These are phyloP conservation scores for Coemansia umbellata DNA, from an alignment of 192 early-diverging fungal species.

Conservation along the genomic window DNA sequence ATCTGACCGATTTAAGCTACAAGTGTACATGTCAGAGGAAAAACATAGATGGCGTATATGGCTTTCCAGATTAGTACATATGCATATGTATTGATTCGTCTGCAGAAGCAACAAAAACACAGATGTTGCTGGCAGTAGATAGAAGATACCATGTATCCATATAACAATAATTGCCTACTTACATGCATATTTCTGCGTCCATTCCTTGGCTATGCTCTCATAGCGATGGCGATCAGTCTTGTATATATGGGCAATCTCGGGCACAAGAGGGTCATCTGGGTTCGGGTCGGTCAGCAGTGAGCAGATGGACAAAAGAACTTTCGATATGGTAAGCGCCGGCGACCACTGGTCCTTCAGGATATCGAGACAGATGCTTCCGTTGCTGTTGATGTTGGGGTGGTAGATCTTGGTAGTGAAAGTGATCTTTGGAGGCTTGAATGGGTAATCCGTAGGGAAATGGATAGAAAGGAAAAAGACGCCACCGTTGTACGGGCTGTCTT, in stretches of 20 bases:
- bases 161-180: no score
- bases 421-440: slow-evolving; percentile 98
- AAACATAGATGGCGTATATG: no score
- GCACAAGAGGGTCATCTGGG: slow-evolving; percentile 96
- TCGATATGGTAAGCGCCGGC: slow-evolving; percentile 96
- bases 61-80: no score
- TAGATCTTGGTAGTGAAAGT: slow-evolving; percentile 96
- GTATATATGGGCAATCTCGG: slow-evolving; percentile 97
- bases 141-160: no score
- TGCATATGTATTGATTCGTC: no score
- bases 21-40: no score
- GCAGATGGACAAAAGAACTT: slow-evolving; percentile 97
- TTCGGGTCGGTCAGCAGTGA: slow-evolving; percentile 98
- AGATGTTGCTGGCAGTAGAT: no score
- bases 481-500: slow-evolving; percentile 86
- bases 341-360: slow-evolving; percentile 99
- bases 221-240: slow-evolving; percentile 90
- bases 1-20: no score
- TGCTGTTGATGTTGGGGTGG: slow-evolving; percentile 99
- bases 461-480: slow-evolving; percentile 98
- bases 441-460: slow-evolving; percentile 97
- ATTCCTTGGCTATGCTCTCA: slow-evolving; percentile 86
- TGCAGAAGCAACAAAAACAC: no score
- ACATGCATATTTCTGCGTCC: slow-evolving; percentile 88
- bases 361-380: slow-evolving; percentile 97